Evolutionary conservation across 129 eudicot species (phyloP).

Genomic region (Kitagawia praeruptora): DNA sequence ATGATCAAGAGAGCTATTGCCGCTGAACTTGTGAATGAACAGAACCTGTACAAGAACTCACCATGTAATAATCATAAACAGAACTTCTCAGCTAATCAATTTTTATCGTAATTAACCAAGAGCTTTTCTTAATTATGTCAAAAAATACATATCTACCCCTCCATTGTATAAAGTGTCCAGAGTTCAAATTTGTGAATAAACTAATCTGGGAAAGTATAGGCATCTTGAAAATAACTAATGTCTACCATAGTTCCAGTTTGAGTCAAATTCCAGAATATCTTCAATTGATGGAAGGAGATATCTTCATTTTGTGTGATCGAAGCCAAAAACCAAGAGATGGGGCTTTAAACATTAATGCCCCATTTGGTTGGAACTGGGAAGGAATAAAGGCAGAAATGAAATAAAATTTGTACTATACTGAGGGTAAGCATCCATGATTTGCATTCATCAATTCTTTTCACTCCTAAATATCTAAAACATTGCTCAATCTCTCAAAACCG

Average conservation of each 20-base stretch:
- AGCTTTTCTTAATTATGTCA: background rate
- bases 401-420: too few relatives aligned
- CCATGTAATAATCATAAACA: background rate
- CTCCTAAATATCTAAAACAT: too few relatives aligned
- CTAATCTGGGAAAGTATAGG: too few relatives aligned
- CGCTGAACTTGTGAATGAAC: constrained; percentile 66
- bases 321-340: too few relatives aligned
- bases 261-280: background rate
- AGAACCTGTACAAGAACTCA: constrained; percentile 33
- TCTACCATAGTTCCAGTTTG: background rate
- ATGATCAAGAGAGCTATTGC: constrained; percentile 27
- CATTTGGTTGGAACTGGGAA: too few relatives aligned
- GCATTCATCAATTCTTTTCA: too few relatives aligned
- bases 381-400: too few relatives aligned
- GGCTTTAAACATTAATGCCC: too few relatives aligned
- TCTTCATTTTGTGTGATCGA: too few relatives aligned
- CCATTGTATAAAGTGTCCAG: background rate
- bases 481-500: too few relatives aligned
- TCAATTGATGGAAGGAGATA: background rate
- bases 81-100: background rate
- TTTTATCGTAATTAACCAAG: background rate
- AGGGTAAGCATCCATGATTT: too few relatives aligned
- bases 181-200: background rate
- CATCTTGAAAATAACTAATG: background rate
- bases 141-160: background rate